Base-by-base conservation (phyloP, 331 rosid species). In the Rhamnella rubrinervis region DNA sequence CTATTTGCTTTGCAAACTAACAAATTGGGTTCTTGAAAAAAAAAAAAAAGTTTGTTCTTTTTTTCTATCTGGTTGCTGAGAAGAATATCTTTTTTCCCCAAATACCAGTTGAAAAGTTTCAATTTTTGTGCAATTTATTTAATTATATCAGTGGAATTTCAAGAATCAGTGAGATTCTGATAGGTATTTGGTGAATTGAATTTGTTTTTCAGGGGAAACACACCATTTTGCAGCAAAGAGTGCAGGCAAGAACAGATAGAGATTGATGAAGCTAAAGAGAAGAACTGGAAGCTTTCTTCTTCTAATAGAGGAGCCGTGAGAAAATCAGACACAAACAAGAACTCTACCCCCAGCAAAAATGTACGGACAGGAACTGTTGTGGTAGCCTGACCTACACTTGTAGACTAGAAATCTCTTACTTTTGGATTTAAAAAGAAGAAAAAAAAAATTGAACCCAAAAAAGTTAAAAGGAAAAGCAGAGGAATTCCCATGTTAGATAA, bases 141-240 rank as follows among this genome's bases (percentile, higher is more conserved):
- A 3, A 20, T 65, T 28, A 23, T 23, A 20, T 25, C 58, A 4
- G 44, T 21, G 41, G 49, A 47, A 65, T 7, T 62, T 62, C 8
- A 18, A 11, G 4, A 53, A 38, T 60, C 14, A 18, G 7, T 14
- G 25, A 55, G 59, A 60, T 70, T 67, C 73, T 82, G 68, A 73
- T 46, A 56, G 39, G 35, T 37, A 2, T 26, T 37, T 56, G 69
- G 40, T 6, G 17, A 17, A n/a, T 25, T 38, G 12, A 21, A 58
- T 23, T 23, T 60, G 44, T 49, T 44, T 57, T 85, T 73, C 90
- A 93, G 98, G 78, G 98, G 98, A 66, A 83, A 93, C 72, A 88
- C 96, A 63, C 98, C 98, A 19, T 93, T 93, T 50, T 93, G 98
- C 55, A 90, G 98, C 87, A 77, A 83, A 79, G 98, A 93, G 79